These are phyloP conservation scores for Acacia confusa DNA, from an alignment of 306 rosid genomes.

Conservation along the genomic window DNA sequence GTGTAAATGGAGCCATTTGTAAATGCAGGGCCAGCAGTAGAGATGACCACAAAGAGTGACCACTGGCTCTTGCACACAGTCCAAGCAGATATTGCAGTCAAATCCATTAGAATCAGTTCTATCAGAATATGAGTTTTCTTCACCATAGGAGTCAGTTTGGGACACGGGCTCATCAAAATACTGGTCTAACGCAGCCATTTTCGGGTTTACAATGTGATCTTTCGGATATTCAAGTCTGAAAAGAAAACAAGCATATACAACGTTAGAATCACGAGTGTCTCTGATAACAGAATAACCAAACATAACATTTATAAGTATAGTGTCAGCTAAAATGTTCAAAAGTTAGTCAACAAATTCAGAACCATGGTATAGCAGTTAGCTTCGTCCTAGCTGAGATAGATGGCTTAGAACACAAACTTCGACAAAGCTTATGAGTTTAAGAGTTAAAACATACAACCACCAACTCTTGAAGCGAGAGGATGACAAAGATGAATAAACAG, in stretches of 20 bases:
- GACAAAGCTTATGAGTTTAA: neutral
- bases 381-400: constrained; percentile 4
- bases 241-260: constrained; percentile 10
- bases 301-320: neutral
- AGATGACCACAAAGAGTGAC: constrained; percentile 96
- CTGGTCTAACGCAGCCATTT: constrained; percentile 56
- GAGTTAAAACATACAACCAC: neutral
- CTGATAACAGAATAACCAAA: neutral
- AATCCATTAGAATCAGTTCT: constrained; percentile 47
- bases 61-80: constrained; percentile 79
- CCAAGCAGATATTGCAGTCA: constrained; percentile 93
- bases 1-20: constrained; percentile 72
- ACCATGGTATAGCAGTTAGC: neutral
- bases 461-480: neutral
- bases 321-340: neutral
- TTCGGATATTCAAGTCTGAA: constrained; percentile 25
- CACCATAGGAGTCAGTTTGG: constrained; percentile 34
- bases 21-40: constrained; percentile 96
- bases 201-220: constrained; percentile 1
- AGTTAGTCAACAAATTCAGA: constrained; percentile 8
- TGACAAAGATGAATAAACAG: constrained; percentile 1
- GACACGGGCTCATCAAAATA: constrained; percentile 40
- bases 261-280: constrained; percentile 2
- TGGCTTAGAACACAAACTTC: constrained; percentile 10
- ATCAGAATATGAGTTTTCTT: constrained; percentile 44